Conservation (phyloP, 371 early-diverging fungal genomes). For the Furculomyces boomerangus region DNA sequence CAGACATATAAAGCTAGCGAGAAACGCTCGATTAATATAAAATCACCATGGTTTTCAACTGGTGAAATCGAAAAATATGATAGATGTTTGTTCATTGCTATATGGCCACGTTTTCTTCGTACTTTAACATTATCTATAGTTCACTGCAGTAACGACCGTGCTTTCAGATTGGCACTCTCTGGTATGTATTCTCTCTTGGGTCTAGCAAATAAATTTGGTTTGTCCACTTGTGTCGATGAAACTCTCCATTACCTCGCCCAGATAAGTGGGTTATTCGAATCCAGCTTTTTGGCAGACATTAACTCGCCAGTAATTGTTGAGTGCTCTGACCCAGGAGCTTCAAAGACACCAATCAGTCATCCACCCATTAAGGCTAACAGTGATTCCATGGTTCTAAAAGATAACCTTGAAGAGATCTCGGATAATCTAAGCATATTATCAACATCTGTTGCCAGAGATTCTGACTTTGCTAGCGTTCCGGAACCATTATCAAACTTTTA, state of each 20-base stretch:
- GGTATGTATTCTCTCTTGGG: constrained; percentile 19
- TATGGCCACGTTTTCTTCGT: constrained; percentile 21
- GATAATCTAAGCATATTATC: neutral
- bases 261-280: constrained; percentile 9
- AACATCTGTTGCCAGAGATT: too few species aligned
- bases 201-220: constrained; percentile 13
- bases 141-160: constrained; percentile 14
- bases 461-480: too few species aligned
- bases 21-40: too few species aligned
- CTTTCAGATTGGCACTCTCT: constrained; percentile 17
- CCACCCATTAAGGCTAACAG: neutral
- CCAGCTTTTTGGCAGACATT: constrained; percentile 8
- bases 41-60: constrained; percentile 8
- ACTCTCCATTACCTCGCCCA: constrained; percentile 9
- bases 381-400: neutral
- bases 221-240: constrained; percentile 16
- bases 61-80: constrained; percentile 13
- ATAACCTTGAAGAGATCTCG: neutral
- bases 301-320: constrained; percentile 11
- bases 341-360: neutral
- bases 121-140: constrained; percentile 10
- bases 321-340: neutral
- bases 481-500: constrained; percentile 46
- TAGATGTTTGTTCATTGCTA: constrained; percentile 11
- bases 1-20: constrained; percentile 49